Evolutionary conservation across 176 grass and related monocot species (phyloP), one percentile per base, ranked within the genome.

Genomic region (Secale cereale): DNA sequence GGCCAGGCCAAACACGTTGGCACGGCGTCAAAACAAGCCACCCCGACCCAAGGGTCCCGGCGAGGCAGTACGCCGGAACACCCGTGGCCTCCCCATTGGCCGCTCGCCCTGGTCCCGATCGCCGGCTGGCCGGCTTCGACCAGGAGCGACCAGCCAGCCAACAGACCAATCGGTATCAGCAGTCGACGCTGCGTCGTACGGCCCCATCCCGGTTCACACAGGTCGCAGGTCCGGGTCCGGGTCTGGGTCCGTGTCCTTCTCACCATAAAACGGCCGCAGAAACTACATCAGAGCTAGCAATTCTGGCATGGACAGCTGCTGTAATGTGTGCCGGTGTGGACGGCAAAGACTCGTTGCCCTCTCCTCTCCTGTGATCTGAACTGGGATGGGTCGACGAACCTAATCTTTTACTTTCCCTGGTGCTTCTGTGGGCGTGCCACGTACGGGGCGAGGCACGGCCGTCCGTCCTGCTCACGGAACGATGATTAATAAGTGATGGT

Each of bases 21-120:
- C 12, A 7, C 68, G 59, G 35, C 87, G 82, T 85, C 77, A 81
- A 81, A 69, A 48, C 70, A 81, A n/a, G 52, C 48, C 63, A 37
- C 5, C 63, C 27, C 35, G 77, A 37, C 50, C 27, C 62, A 83
- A 29, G 67, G 14, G 26, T 65, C 66, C 17, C 48, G 86, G 52
- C 52, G 2, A 20, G 50, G 59, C 40, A 10, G 3, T 40, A 46
- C 29, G 16, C 8, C 41, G 32, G 25, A 37, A 20, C 74, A 68
- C n/a, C 22, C 0, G 65, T 70, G 16, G 27, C n/a, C 13, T 71
- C 32, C 48, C 33, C 80, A 60, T 82, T 72, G 50, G 81, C 29
- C 67, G 3, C 23, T 27, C 48, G 3, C 16, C 25, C 12, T 17
- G 70, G 70, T 73, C 70, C 70, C 39, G 39, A 23, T 28, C 70